phyloP scores from a whole-genome alignment of 2,329 filamentous ascomycete species.

The Trichoderma semiorbis region DNA sequence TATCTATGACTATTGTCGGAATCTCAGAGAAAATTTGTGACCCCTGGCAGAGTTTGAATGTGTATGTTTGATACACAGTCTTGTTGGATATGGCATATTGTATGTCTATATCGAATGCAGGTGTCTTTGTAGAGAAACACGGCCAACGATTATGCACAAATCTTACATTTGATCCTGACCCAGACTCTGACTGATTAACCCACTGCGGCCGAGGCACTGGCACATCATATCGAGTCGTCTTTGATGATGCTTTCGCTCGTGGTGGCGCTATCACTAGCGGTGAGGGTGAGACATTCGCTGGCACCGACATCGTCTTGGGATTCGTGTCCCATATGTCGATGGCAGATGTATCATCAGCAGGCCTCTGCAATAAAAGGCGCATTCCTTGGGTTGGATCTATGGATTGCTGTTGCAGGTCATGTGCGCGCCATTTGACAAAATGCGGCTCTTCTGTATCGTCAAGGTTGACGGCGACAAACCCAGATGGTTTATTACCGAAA shows the following conservation, averaged over 20 bases:
- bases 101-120: not conserved
- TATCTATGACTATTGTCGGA: not conserved
- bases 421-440: not conserved
- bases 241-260: not conserved
- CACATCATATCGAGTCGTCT: not conserved
- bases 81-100: not conserved
- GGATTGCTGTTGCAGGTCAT: not conserved
- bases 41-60: not conserved
- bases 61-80: not conserved
- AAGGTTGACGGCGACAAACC: not conserved
- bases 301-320: not conserved
- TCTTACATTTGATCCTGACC: not conserved
- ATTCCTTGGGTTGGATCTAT: not conserved
- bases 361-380: not conserved
- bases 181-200: not conserved
- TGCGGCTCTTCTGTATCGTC: not conserved
- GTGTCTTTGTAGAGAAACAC: not conserved
- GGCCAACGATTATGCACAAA: not conserved
- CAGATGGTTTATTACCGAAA: not conserved
- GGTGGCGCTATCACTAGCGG: not conserved
- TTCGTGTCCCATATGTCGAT: not conserved
- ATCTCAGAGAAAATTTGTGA: not conserved
- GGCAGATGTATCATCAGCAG: not conserved
- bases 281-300: not conserved
- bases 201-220: not conserved